Percentiles rank a stretch among this genome's conserved stretches.
Conservation (phyloP, 2,329 filamentous ascomycete genomes). For the Cylindrodendrum hubeiense region DNA sequence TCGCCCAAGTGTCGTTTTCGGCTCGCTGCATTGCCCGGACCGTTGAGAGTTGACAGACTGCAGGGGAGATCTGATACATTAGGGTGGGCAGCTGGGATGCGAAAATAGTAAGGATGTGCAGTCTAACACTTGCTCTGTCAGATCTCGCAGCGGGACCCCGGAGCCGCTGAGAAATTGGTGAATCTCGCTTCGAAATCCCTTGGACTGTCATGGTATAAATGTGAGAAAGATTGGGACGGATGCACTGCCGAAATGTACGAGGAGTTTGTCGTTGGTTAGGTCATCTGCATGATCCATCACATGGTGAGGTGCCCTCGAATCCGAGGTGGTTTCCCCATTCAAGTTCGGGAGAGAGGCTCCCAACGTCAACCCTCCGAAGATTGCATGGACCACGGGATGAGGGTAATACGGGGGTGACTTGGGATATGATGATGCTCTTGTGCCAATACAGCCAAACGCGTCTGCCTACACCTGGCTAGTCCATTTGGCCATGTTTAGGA, state of each 20-base stretch:
- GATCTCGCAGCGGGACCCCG: conserved; percentile 31
- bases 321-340: conserved; percentile 17
- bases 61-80: conserved; percentile 38
- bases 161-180: conserved; percentile 5
- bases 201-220: conserved; percentile 12
- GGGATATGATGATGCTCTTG: conserved; percentile 22
- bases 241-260: conserved; percentile 19
- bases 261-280: conserved; percentile 29
- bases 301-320: conserved; percentile 19
- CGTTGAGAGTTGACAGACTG: conserved; percentile 42
- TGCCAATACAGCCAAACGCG: conserved; percentile 7
- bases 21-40: conserved; percentile 38
- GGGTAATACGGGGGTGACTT: conserved; percentile 18
- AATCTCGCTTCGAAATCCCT: conserved; percentile 19
- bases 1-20: conserved; percentile 29
- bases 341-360: conserved; percentile 1
- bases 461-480: conserved; percentile 13
- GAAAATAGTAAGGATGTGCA: conserved; percentile 39
- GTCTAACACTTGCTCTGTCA: conserved; percentile 28
- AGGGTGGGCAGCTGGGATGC: conserved; percentile 22
- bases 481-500: conserved; percentile 19
- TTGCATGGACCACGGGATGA: conserved; percentile 15
- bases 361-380: conserved; percentile 8
- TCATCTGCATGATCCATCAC: conserved; percentile 32
- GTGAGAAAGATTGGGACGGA: conserved; percentile 12